Conservation (phyloP, 345 rosid genomes). For the Camelina neglecta region DNA sequence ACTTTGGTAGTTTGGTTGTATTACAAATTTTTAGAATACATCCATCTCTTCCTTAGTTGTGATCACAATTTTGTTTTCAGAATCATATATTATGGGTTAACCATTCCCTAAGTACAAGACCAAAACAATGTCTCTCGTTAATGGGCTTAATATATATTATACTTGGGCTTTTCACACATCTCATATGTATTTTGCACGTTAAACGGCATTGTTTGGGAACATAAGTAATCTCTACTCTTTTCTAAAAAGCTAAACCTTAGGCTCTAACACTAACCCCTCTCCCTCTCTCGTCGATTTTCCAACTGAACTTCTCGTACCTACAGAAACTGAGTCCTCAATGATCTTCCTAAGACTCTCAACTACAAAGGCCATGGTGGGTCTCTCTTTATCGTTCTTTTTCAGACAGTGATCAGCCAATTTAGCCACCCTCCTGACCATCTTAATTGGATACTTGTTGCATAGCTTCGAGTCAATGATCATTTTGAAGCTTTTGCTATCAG, state of each 20-base stretch:
- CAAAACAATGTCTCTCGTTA: constrained; percentile 1
- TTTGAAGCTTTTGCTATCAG: constrained; percentile 62
- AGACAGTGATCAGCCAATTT: constrained; percentile 84
- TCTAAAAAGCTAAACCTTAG: not conserved
- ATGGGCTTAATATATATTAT: constrained; percentile 8
- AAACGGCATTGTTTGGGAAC: not conserved
- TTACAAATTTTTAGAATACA: not conserved
- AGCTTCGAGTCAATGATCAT: constrained; percentile 82
- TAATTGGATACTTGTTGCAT: constrained; percentile 53
- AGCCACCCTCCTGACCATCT: constrained; percentile 57
- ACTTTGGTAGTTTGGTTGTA: constrained; percentile 3
- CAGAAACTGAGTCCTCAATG: constrained; percentile 54
- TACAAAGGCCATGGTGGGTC: constrained; percentile 72
- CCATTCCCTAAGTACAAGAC: not conserved
- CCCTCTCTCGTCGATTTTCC: not conserved
- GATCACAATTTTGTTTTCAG: not conserved
- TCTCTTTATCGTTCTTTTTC: constrained; percentile 66
- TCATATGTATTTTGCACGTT: not conserved
- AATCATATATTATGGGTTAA: not conserved
- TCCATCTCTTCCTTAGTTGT: not conserved
- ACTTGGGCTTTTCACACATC: not conserved
- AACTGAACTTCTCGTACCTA: constrained; percentile 19
- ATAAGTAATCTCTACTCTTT: not conserved
- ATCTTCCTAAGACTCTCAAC: constrained; percentile 60
- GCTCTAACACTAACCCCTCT: constrained; percentile 18